Base-by-base conservation (phyloP, 2,329 filamentous ascomycete genomes). In the Reticulascus tulasneorum region DNA sequence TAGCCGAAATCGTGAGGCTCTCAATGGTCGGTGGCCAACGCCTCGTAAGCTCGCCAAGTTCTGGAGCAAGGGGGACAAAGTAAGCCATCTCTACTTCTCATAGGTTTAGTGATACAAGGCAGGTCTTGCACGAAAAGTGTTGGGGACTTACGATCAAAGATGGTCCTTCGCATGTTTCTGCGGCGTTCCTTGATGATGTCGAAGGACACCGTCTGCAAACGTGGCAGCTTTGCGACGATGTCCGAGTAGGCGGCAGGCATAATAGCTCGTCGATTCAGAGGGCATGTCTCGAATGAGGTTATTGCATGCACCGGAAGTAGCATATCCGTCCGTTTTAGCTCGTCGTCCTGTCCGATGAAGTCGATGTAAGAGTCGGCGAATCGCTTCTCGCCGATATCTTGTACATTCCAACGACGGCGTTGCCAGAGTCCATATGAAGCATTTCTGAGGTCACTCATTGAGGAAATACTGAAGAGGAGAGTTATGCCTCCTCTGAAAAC, bases 371-470 rank as follows among this genome's bases (percentile, higher is more conserved):
- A 42, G 13, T 48, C 42, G 3, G 29, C 33, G 26, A 49, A 50
- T 4, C 48, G 45, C 34, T 37, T 37, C 33, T 48, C 44, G 5
- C 48, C 47, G 22, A 50, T 49, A 17, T 50, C 48, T 12, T 29
- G 35, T 20, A 29, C 31, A 29, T 47, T 40, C 37, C 37, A 44
- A 7, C 47, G 39, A 20, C 47, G 44, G n/a, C 39, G 25, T 22
- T 47, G 39, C 48, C 45, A 50, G 13, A 44, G 35, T 22, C 45
- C 33, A 25, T 43, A 40, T 17, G 35, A 27, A 13, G 44, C 35
- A 29, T 50, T 47, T 19, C 46, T 35, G 15, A 50, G 38, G 33
- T 50, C 48, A 21, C 47, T 49, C 5, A 34, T 33, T 8, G 47
- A 49, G 6, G 34, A 45, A 16, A 47, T 38, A 16, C 29, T 40